Evolutionary conservation across 768 basidiomycete species (phyloP).

Genomic region (Sutorius australiensis): DNA sequence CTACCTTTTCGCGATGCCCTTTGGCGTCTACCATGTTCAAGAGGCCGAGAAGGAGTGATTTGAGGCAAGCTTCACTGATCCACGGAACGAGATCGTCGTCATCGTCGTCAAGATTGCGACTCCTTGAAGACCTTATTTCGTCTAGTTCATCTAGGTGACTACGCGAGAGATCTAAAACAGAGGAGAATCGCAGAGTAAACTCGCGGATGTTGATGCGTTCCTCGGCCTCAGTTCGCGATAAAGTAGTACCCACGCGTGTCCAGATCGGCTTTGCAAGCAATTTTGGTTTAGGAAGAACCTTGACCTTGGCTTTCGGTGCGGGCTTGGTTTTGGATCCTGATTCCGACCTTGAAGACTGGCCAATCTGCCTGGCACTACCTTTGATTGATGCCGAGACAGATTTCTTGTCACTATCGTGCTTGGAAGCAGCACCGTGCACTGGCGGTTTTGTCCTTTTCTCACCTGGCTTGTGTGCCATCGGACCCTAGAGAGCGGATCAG

Average conservation of each 20-base stretch:
- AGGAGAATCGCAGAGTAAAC: conserved; percentile 63
- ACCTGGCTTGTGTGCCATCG: conserved; percentile 25
- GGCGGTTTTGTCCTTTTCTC: conserved; percentile 18
- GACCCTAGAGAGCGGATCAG: conserved; percentile 22
- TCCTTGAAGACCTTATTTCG: conserved; percentile 37
- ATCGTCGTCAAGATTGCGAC: conserved; percentile 37
- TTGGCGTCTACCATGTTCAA: conserved; percentile 49
- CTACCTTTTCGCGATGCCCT: conserved; percentile 37
- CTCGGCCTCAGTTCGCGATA: conserved; percentile 48
- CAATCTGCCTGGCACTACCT: conserved; percentile 3
- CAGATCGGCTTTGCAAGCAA: conserved; percentile 49
- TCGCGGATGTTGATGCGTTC: conserved; percentile 71
- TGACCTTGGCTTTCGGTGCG: conserved; percentile 21
- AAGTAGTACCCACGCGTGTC: conserved; percentile 43
- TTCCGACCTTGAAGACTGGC: conserved; percentile 9
- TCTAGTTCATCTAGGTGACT: conserved; percentile 64
- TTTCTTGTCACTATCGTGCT: conserved; percentile 2
- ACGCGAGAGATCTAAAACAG: conserved; percentile 46
- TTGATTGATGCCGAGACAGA: conserved; percentile 12
- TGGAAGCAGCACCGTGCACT: conserved; percentile 1
- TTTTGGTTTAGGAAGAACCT: conserved; percentile 32
- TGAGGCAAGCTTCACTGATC: conserved; percentile 65
- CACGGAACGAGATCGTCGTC: conserved; percentile 41
- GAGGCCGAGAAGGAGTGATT: conserved; percentile 59
- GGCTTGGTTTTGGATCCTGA: conserved; percentile 15